Evolutionary conservation across 2,329 filamentous ascomycete genomes (phyloP).

Genomic region (Ophiostoma tasmaniense): DNA sequence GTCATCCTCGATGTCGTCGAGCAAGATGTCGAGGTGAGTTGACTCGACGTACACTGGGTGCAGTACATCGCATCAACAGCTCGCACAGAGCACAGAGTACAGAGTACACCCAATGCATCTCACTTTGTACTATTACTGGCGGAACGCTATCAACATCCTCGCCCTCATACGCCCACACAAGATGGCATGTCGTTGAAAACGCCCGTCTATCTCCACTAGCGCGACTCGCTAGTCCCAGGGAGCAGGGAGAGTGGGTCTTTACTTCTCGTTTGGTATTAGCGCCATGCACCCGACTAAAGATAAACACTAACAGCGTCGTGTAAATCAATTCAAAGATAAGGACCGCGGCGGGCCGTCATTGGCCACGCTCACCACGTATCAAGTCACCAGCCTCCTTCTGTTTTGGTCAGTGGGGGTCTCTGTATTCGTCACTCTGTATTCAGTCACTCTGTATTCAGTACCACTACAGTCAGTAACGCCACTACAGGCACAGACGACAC

Average conservation of each 20-base stretch:
- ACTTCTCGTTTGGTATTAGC: not conserved
- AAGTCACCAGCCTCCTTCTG: not conserved
- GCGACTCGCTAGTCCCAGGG: not conserved
- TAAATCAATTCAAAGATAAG: conserved; percentile 20
- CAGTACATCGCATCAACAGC: no score
- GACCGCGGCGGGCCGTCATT: conserved; percentile 17
- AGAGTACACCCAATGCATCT: not conserved
- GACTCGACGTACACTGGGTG: no score
- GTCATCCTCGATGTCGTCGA: not conserved
- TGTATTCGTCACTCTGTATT: no score
- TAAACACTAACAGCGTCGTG: conserved; percentile 19
- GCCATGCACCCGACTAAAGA: not conserved
- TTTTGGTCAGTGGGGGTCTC: not conserved
- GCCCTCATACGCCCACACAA: not conserved
- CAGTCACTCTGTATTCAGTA: no score
- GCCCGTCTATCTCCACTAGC: not conserved
- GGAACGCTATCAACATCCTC: not conserved
- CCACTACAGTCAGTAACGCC: no score
- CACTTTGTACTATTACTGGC: not conserved
- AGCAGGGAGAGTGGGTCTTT: not conserved
- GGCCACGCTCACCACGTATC: conserved; percentile 10
- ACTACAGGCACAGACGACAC: no score
- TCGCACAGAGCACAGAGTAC: no score
- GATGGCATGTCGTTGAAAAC: not conserved
- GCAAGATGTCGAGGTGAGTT: not conserved